A percentile compares a stretch with the other conserved stretches of the same genome.
Conservation (phyloP, 2,329 filamentous ascomycete genomes). For the Aspergillus amoenus region DNA sequence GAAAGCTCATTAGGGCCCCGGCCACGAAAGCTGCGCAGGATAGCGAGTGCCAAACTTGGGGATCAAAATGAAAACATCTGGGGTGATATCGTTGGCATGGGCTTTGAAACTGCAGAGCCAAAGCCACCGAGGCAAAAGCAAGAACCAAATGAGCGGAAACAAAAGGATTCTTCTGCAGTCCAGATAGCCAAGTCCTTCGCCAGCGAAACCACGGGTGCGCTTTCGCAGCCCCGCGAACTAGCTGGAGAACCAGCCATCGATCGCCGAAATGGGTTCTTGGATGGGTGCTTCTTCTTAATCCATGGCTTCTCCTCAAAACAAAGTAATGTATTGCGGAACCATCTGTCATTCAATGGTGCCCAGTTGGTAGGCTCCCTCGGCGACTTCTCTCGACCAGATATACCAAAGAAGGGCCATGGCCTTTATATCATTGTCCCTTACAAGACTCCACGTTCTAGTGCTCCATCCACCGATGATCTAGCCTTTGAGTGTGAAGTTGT, state of each 20-base stretch:
- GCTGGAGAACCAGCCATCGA: constrained; percentile 21
- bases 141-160: constrained; percentile 17
- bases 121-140: constrained; percentile 27
- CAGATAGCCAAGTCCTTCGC: constrained; percentile 40
- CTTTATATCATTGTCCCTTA: constrained; percentile 43
- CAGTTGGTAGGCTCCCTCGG: constrained; percentile 34
- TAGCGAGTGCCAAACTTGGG: constrained; percentile 78
- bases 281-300: constrained; percentile 58
- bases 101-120: constrained; percentile 28
- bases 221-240: constrained; percentile 22
- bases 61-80: constrained; percentile 82
- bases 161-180: constrained; percentile 22
- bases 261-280: constrained; percentile 52
- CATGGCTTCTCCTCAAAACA: constrained; percentile 59
- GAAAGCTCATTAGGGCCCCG: constrained; percentile 56
- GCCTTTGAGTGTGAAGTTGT: constrained; percentile 54
- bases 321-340: constrained; percentile 39
- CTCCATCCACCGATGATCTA: constrained; percentile 41
- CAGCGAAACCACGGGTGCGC: constrained; percentile 36
- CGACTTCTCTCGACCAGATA: constrained; percentile 35
- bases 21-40: constrained; percentile 79
- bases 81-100: constrained; percentile 74
- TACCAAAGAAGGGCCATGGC: constrained; percentile 33
- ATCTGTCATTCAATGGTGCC: constrained; percentile 44
- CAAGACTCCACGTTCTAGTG: constrained; percentile 30